Percentiles rank a stretch among this genome's conserved stretches.
Conservation (phyloP, 208 protist species). For the Naegleria gruberi region DNA sequence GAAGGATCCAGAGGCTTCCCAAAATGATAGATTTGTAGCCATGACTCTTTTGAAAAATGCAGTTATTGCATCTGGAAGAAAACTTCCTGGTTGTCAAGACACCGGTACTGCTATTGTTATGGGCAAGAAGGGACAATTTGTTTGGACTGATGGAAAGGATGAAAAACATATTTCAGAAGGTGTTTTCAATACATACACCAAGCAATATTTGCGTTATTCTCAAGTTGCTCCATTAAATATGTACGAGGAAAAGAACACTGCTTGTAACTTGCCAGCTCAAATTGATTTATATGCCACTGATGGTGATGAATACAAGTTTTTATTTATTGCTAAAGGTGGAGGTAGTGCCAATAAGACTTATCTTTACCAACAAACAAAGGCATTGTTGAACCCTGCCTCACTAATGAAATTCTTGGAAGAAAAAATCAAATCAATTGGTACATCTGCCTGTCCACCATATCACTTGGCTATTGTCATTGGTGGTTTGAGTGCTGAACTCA, state of each 20-base stretch:
- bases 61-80: constrained; percentile 74
- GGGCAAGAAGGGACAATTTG: constrained; percentile 86
- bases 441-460: constrained; percentile 94
- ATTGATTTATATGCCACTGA: constrained; percentile 87
- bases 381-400: constrained; percentile 79
- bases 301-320: constrained; percentile 85
- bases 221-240: constrained; percentile 85
- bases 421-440: constrained; percentile 83
- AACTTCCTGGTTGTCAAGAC: constrained; percentile 87
- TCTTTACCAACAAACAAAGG: constrained; percentile 90
- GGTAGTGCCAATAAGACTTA: constrained; percentile 94
- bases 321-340: constrained; percentile 93
- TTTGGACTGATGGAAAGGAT: constrained; percentile 83
- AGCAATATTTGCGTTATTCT: constrained; percentile 87
- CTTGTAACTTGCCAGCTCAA: constrained; percentile 90
- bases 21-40: constrained; percentile 93
- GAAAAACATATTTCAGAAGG: constrained; percentile 79
- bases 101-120: constrained; percentile 91
- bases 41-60: constrained; percentile 92
- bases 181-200: constrained; percentile 85
- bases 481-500: constrained; percentile 86
- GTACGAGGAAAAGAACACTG: constrained; percentile 93
- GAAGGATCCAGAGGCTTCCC: constrained; percentile 83
- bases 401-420: constrained; percentile 80
- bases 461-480: constrained; percentile 90